These are phyloP conservation scores for Pterulicium gracile DNA, from an alignment of 1,284 basidiomycete genomes.

Conservation along the genomic window DNA sequence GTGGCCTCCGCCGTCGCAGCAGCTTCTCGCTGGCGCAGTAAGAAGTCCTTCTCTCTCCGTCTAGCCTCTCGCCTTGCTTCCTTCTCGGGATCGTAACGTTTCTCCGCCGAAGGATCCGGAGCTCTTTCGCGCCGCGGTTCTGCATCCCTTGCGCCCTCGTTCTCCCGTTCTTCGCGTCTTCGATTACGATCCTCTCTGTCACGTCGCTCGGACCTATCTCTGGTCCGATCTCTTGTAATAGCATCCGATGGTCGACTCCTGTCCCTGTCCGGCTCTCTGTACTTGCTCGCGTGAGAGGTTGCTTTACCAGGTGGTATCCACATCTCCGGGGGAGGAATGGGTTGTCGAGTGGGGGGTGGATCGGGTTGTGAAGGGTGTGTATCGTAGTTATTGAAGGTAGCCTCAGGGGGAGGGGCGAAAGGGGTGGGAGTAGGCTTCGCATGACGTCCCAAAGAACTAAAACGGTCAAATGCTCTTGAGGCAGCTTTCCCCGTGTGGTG, in stretches of 20 bases:
- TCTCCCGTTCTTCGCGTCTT: neutral
- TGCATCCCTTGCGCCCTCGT: neutral
- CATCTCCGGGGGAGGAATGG: constrained; percentile 2
- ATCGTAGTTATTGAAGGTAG: neutral
- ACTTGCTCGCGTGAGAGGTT: neutral
- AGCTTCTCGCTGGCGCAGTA: neutral
- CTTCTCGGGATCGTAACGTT: constrained; percentile 1
- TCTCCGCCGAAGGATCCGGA: neutral
- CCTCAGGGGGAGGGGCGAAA: neutral
- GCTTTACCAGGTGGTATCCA: neutral
- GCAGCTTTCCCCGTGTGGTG: neutral
- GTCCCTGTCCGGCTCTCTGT: neutral
- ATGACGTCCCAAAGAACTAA: neutral
- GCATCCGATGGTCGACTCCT: neutral
- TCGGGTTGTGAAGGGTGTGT: neutral
- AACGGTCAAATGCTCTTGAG: neutral
- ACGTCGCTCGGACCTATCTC: neutral
- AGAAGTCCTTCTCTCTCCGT: neutral
- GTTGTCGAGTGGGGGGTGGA: neutral
- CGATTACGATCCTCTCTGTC: constrained; percentile 1
- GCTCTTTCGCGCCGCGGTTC: neutral
- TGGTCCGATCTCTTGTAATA: neutral
- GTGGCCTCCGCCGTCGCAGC: neutral
- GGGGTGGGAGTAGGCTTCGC: neutral
- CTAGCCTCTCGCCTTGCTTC: neutral